Evolutionary conservation across 1,139 yeast species (phyloP).

Genomic region (Kluyveromyces marxianus): DNA sequence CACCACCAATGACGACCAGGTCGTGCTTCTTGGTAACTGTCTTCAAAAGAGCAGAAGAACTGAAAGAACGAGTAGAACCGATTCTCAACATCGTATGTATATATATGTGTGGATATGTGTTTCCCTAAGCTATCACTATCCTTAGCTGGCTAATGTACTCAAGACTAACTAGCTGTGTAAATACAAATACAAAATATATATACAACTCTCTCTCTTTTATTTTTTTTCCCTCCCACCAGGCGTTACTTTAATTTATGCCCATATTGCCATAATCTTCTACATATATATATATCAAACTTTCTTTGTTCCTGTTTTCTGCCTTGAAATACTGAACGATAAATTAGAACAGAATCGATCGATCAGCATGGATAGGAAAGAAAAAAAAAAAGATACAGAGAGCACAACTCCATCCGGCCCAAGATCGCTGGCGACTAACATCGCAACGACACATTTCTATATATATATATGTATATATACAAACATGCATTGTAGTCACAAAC

Average conservation of each 20-base stretch:
- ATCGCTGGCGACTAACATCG: too few relatives aligned
- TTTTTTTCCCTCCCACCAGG: too few relatives aligned
- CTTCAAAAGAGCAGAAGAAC: constrained; percentile 9
- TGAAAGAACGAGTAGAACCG: constrained; percentile 7
- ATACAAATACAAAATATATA: too few relatives aligned
- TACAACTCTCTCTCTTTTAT: too few relatives aligned
- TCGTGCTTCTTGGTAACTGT: constrained; percentile 56
- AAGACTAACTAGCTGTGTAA: neutral
- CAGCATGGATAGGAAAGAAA: neutral
- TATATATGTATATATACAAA: too few relatives aligned
- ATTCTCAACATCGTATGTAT: constrained; percentile 4
- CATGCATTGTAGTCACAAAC: too few relatives aligned
- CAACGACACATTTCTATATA: too few relatives aligned
- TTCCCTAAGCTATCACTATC: neutral
- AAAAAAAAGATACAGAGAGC: neutral
- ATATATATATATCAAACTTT: too few relatives aligned
- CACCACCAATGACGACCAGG: constrained; percentile 94
- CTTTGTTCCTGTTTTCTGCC: too few relatives aligned
- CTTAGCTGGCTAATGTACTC: neutral
- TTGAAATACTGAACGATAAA: too few relatives aligned
- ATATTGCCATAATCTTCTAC: neutral
- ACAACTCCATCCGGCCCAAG: too few relatives aligned
- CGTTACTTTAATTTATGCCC: neutral
- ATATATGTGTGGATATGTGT: neutral
- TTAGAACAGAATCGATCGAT: too few relatives aligned